phyloP scores from a whole-genome alignment of 176 grass and related monocot genomes.

The Chloris gayana region DNA sequence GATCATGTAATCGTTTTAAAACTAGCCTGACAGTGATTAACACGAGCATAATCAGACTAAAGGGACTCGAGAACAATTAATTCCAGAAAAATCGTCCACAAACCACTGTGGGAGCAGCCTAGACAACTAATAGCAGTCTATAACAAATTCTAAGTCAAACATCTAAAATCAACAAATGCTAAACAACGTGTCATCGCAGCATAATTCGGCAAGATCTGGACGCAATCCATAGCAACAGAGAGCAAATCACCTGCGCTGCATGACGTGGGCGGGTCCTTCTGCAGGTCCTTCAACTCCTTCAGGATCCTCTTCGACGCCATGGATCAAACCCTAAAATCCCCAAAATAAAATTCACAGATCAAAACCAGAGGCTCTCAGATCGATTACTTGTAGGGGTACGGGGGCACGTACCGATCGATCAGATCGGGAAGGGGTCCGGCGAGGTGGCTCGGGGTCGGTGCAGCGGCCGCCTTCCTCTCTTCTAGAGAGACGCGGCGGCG shows the following conservation, averaged over 20 bases:
- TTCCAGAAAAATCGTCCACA: neutral
- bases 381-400: neutral
- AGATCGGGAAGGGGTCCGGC: neutral
- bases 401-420: constrained; percentile 28
- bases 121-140: neutral
- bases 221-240: neutral
- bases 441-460: neutral
- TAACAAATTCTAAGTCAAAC: neutral
- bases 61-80: neutral
- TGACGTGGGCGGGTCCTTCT: constrained; percentile 83
- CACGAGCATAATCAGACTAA: neutral
- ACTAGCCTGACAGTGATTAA: neutral
- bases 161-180: neutral
- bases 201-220: constrained; percentile 47
- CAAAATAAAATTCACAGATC: constrained; percentile 35
- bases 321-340: constrained; percentile 57
- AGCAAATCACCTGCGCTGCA: constrained; percentile 77
- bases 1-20: neutral
- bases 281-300: constrained; percentile 92
- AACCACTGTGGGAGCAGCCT: neutral
- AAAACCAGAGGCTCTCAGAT: constrained; percentile 20
- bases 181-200: neutral
- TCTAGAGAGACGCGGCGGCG: constrained; percentile 31
- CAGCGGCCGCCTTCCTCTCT: constrained; percentile 37
- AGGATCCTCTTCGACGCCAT: constrained; percentile 95